Evolutionary conservation across 768 basidiomycete genomes (phyloP).

Genomic region (Cystobasidium ongulense): DNA sequence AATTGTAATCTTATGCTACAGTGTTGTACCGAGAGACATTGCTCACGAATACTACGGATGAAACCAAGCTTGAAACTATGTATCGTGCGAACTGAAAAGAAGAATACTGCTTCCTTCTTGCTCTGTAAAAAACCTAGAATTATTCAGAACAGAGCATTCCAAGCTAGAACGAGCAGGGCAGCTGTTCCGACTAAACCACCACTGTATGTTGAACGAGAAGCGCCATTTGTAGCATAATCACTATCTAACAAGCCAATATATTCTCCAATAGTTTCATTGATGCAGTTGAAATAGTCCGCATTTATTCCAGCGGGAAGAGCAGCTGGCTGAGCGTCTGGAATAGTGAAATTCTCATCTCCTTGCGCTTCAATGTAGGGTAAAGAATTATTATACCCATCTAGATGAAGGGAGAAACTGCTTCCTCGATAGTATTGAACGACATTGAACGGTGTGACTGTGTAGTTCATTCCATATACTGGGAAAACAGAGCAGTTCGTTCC

Average conservation of each 20-base stretch:
- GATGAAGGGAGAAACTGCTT: conserved; percentile 23
- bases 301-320: conserved; percentile 22
- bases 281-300: conserved; percentile 30
- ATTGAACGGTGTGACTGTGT: conserved; percentile 24
- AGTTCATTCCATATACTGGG: conserved; percentile 8
- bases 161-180: background rate
- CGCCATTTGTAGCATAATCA: conserved; percentile 16
- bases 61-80: too few species aligned
- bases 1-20: too few species aligned
- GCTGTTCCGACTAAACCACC: background rate
- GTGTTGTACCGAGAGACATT: too few species aligned
- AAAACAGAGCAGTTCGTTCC: conserved; percentile 6
- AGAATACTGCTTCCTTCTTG: too few species aligned
- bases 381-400: conserved; percentile 32
- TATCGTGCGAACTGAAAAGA: too few species aligned
- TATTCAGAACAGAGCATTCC: background rate
- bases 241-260: conserved; percentile 30
- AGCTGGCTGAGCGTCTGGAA: conserved; percentile 22
- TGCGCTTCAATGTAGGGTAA: conserved; percentile 29
- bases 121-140: too few species aligned
- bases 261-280: conserved; percentile 27
- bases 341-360: conserved; percentile 9
- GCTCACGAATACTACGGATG: too few species aligned
- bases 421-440: conserved; percentile 31
- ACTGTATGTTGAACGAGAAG: background rate